Evolutionary conservation across 2,329 filamentous ascomycete genomes (phyloP).

Genomic region (Sporothrix euskadiensis): DNA sequence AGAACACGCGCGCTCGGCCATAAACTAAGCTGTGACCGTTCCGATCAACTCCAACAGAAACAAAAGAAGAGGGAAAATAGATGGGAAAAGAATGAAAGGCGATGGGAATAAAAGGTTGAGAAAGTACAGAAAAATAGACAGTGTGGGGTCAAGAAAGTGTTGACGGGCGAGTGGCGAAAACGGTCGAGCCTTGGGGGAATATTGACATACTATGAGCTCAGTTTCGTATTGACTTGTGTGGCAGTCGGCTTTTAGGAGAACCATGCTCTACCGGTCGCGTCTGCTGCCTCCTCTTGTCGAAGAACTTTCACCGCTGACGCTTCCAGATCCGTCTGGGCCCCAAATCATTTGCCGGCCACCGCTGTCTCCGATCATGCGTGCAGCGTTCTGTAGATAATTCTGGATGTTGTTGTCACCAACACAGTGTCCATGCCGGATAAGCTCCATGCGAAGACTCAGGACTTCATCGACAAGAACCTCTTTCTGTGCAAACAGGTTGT

Average conservation of each 20-base stretch:
- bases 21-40: neutral
- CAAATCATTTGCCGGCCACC: conserved; percentile 28
- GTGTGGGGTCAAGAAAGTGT: neutral
- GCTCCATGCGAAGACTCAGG: conserved; percentile 38
- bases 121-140: neutral
- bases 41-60: neutral
- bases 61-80: neutral
- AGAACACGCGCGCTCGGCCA: neutral
- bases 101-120: neutral
- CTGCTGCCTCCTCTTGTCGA: neutral
- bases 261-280: neutral
- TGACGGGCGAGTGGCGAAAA: neutral
- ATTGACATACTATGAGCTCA: neutral
- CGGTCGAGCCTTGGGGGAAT: neutral
- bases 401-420: conserved; percentile 35
- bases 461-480: conserved; percentile 37
- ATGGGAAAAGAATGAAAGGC: neutral
- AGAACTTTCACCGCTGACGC: neutral
- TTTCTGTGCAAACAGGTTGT: conserved; percentile 32
- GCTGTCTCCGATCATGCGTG: conserved; percentile 29
- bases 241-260: too few relatives aligned
- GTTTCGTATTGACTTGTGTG: neutral
- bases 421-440: conserved; percentile 38
- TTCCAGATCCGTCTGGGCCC: conserved; percentile 30
- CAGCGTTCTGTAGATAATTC: conserved; percentile 37